Evolutionary conservation across 345 rosid genomes (phyloP).

Genomic region (Bruguiera gymnorhiza): DNA sequence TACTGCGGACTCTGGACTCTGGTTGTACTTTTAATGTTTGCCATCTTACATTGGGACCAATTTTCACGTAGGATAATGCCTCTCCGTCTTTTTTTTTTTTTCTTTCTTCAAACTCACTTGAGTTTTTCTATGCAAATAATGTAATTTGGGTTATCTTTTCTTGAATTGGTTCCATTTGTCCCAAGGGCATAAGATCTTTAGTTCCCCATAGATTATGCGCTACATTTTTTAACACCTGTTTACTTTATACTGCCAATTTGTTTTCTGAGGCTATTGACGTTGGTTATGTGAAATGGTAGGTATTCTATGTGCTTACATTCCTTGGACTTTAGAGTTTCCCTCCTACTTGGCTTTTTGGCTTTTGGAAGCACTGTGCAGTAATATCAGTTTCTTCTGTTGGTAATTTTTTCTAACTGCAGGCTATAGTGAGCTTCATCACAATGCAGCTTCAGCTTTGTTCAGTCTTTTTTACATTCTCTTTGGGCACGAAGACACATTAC

Average conservation of each 20-base stretch:
- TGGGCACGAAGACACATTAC: constrained; percentile 94
- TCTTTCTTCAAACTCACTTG: no score
- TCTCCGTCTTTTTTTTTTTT: no score
- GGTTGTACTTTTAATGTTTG: no score
- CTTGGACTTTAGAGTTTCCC: neutral
- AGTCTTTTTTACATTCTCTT: constrained; percentile 96
- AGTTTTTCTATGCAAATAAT: no score
- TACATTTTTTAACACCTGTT: no score
- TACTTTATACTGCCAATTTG: neutral
- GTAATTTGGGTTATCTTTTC: no score
- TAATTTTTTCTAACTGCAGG: constrained; percentile 47
- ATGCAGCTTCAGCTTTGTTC: constrained; percentile 97
- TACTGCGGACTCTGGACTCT: no score
- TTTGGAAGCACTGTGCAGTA: neutral
- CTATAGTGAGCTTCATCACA: constrained; percentile 78
- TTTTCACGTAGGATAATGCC: no score
- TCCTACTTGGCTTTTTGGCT: neutral
- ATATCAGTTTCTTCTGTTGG: constrained; percentile 6
- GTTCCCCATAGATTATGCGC: no score
- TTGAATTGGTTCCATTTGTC: no score
- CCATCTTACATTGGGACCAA: no score
- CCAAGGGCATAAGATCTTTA: no score
- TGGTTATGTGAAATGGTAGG: neutral
- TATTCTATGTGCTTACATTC: neutral
- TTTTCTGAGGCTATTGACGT: neutral